Evolutionary conservation across 768 basidiomycete species (phyloP).

Genomic region (Stropharia rugosoannulata): DNA sequence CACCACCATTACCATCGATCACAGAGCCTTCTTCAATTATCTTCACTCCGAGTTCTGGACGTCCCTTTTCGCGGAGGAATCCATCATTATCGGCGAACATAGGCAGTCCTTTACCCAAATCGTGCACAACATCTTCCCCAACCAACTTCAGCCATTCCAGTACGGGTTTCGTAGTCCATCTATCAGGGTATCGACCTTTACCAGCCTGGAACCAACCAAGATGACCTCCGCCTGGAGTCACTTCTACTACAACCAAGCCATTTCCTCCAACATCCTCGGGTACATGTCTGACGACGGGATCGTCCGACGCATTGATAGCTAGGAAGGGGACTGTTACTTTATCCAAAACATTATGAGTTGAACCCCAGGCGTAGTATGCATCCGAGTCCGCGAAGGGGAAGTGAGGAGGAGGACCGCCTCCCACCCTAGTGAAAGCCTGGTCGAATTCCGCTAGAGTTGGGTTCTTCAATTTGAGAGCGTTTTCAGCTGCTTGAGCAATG

Average conservation of each 20-base stretch:
- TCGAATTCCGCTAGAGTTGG: conserved; percentile 63
- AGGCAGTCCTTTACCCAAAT: neutral
- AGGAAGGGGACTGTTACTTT: conserved; percentile 72
- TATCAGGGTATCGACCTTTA: conserved; percentile 29
- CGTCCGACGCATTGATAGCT: conserved; percentile 71
- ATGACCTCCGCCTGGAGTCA: conserved; percentile 73
- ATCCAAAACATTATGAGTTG: conserved; percentile 58
- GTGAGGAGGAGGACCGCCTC: conserved; percentile 60
- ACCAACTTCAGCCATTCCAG: conserved; percentile 64
- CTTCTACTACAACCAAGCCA: conserved; percentile 54
- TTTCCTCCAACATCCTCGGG: conserved; percentile 55
- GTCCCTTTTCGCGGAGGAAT: conserved; percentile 6
- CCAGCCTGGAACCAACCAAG: conserved; percentile 77
- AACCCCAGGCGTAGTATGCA: conserved; percentile 48
- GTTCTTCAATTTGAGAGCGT: conserved; percentile 43
- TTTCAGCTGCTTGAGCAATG: conserved; percentile 44
- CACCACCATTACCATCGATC: conserved; percentile 2
- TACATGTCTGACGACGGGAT: conserved; percentile 67
- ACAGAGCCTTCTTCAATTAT: conserved; percentile 2
- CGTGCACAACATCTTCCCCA: conserved; percentile 4
- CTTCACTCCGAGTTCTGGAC: conserved; percentile 4
- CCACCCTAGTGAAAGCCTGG: conserved; percentile 59
- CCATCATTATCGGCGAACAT: conserved; percentile 1
- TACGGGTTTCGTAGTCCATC: conserved; percentile 70
- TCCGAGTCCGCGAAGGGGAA: conserved; percentile 44